These are phyloP conservation scores for Phytophthora macrochlamydospora DNA, from an alignment of 352 stramenopile species.

Conservation along the genomic window DNA sequence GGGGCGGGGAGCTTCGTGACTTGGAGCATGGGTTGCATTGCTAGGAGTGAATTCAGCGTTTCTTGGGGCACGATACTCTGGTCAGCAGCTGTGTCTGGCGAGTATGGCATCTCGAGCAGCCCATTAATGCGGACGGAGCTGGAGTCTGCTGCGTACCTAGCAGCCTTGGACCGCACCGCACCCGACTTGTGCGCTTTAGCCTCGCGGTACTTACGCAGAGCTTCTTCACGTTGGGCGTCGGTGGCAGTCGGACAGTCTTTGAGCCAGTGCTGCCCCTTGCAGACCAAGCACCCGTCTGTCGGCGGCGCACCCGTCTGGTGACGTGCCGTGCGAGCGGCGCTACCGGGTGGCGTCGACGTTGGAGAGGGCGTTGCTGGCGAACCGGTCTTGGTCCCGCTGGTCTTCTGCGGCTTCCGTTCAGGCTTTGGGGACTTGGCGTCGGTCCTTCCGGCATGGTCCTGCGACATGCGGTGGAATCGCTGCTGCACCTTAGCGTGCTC, in stretches of 20 bases:
- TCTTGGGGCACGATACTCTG: conserved; percentile 5
- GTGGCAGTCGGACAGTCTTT: conserved; percentile 12
- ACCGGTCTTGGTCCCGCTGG: neutral
- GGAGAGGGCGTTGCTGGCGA: neutral
- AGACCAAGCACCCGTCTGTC: neutral
- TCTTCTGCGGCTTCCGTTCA: neutral
- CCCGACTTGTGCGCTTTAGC: neutral
- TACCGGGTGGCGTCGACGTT: neutral
- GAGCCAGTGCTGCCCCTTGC: conserved; percentile 9
- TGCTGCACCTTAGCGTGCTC: conserved; percentile 10
- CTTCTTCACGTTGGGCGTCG: conserved; percentile 2
- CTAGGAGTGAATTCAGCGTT: neutral
- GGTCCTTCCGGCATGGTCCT: neutral
- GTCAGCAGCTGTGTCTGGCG: neutral
- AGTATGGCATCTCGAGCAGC: neutral
- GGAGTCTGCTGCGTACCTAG: neutral
- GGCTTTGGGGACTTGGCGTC: neutral
- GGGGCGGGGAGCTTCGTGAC: neutral
- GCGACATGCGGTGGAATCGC: conserved; percentile 3
- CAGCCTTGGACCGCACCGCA: conserved; percentile 1
- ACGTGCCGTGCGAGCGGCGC: neutral
- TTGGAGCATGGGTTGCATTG: conserved; percentile 1
- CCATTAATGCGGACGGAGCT: conserved; percentile 7
- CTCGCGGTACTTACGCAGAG: neutral
- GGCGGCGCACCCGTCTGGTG: neutral